These are phyloP conservation scores for Lachnellula willkommii DNA, from an alignment of 2,329 filamentous ascomycete species.

Conservation along the genomic window DNA sequence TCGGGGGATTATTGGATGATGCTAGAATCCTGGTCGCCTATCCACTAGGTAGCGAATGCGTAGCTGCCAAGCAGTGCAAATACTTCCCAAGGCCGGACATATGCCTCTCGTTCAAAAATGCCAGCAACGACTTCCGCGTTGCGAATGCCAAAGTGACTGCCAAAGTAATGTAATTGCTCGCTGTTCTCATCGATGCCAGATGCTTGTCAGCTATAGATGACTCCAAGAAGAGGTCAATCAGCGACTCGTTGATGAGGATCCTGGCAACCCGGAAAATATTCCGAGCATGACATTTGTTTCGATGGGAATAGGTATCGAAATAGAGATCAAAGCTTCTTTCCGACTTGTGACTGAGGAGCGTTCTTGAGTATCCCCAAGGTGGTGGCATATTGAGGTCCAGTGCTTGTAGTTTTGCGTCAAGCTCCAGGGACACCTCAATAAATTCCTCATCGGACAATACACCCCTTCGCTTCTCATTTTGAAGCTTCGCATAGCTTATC, in stretches of 20 bases:
- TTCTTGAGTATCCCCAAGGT: constrained; percentile 1
- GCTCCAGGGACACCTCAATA: neutral
- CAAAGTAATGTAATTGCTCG: constrained; percentile 5
- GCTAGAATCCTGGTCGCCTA: too few relatives aligned
- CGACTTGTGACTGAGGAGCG: neutral
- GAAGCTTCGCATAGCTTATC: constrained; percentile 7
- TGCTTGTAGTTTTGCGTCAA: constrained; percentile 4
- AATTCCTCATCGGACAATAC: neutral
- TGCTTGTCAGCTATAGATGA: neutral
- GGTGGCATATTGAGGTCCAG: neutral
- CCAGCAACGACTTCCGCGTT: constrained; percentile 14
- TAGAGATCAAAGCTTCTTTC: constrained; percentile 4
- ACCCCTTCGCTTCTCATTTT: constrained; percentile 1
- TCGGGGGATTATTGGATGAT: too few relatives aligned
- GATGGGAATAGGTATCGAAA: constrained; percentile 5
- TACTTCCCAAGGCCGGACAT: neutral
- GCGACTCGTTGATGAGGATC: constrained; percentile 8
- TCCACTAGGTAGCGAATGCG: neutral
- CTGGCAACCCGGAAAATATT: constrained; percentile 8
- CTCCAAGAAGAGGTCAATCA: neutral
- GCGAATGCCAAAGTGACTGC: constrained; percentile 12
- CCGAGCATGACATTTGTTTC: constrained; percentile 10
- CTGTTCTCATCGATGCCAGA: neutral
- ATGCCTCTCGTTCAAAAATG: neutral
- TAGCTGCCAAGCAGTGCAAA: neutral